Evolutionary conservation across 1,284 basidiomycete genomes (phyloP).

Genomic region (Puccinia novopanici): DNA sequence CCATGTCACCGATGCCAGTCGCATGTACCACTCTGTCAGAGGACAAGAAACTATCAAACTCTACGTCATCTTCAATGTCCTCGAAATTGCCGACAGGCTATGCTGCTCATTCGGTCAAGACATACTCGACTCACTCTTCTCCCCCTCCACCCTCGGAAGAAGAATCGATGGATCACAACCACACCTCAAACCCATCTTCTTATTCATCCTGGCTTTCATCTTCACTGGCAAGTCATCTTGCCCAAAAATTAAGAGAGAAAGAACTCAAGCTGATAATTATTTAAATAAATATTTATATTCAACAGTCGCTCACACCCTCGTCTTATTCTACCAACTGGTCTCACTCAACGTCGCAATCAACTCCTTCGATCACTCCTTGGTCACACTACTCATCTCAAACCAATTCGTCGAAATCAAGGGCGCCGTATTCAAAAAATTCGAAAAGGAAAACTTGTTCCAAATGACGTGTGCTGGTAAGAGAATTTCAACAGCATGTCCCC

Average conservation of each 20-base stretch:
- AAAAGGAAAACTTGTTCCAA: slow-evolving; percentile 99
- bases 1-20: slow-evolving; percentile 88
- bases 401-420: slow-evolving; percentile 99
- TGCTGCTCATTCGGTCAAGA: slow-evolving; percentile 98
- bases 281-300: background rate
- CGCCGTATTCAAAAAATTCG: slow-evolving; percentile 98
- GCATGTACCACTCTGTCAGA: slow-evolving; percentile 98
- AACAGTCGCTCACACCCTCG: slow-evolving; percentile 81
- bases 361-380: slow-evolving; percentile 92
- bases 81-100: slow-evolving; percentile 94
- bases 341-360: slow-evolving; percentile 97
- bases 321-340: slow-evolving; percentile 95
- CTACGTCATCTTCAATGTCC: slow-evolving; percentile 97
- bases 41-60: slow-evolving; percentile 92
- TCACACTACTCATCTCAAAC: slow-evolving; percentile 92
- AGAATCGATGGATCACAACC: slow-evolving; percentile 61
- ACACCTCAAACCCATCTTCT: slow-evolving; percentile 73
- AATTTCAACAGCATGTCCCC: background rate
- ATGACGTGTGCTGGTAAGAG: slow-evolving; percentile 85
- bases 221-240: slow-evolving; percentile 72
- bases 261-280: slow-evolving; percentile 11
- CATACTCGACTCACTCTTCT: slow-evolving; percentile 93
- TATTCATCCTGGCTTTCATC: slow-evolving; percentile 77
- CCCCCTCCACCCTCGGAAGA: slow-evolving; percentile 78
- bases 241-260: background rate